phyloP scores from a whole-genome alignment of 2,329 filamentous ascomycete genomes.

The Alternaria sp. region DNA sequence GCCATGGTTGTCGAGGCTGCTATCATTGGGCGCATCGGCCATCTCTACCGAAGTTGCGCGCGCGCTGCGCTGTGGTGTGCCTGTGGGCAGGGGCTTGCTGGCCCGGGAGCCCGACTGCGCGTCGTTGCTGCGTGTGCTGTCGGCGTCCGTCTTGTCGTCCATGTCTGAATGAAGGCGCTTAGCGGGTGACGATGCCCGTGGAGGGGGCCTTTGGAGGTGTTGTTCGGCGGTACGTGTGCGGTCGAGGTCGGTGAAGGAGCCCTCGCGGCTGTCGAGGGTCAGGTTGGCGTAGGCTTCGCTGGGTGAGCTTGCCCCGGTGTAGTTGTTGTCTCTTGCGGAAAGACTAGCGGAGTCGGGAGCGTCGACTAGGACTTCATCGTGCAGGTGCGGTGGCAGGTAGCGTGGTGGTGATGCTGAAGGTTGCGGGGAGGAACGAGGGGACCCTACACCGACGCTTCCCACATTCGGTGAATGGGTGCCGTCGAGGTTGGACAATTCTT shows the following conservation, averaged over 20 bases:
- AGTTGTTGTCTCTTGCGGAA: constrained; percentile 47
- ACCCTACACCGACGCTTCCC: constrained; percentile 36
- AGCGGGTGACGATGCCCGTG: constrained; percentile 62
- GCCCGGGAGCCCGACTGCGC: constrained; percentile 38
- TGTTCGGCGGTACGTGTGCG: constrained; percentile 33
- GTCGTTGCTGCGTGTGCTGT: constrained; percentile 25
- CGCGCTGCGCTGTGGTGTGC: constrained; percentile 36
- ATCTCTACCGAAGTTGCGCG: constrained; percentile 57
- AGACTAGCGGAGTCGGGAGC: constrained; percentile 37
- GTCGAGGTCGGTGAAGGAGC: constrained; percentile 39
- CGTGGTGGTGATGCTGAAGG: constrained; percentile 54
- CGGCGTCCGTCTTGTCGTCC: constrained; percentile 51
- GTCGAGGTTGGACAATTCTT: constrained; percentile 23
- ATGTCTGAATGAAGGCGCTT: constrained; percentile 65
- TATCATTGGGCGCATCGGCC: constrained; percentile 46
- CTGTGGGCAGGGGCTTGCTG: constrained; percentile 33
- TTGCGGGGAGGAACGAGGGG: constrained; percentile 52
- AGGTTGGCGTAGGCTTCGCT: constrained; percentile 63
- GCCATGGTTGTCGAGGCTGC: constrained; percentile 41
- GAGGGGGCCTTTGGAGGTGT: constrained; percentile 33
- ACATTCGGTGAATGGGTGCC: constrained; percentile 45
- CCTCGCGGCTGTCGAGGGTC: constrained; percentile 57
- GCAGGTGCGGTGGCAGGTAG: constrained; percentile 65
- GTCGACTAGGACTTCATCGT: constrained; percentile 58
- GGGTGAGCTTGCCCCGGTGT: constrained; percentile 57